Base-by-base conservation (phyloP, 352 stramenopile genomes). In the Phytophthora pseudosyringae region DNA sequence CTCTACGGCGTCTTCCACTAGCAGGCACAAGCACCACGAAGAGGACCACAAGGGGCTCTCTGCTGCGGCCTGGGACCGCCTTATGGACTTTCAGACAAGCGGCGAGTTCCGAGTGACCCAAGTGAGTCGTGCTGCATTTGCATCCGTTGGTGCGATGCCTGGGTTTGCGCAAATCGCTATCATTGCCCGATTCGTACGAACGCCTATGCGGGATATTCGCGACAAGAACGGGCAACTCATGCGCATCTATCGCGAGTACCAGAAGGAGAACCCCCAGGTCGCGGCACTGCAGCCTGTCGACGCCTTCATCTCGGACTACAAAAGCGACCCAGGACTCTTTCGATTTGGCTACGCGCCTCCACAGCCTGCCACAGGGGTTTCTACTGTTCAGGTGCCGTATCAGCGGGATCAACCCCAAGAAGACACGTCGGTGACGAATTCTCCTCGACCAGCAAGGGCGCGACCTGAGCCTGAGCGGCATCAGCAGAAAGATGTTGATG, bases 141-240 rank as follows among this genome's bases (percentile, higher is more conserved):
- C 86, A 33, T 83, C 80, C 1, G 75, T 95, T 44, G 74, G 79
- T 13, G 54, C 73, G 3, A 83, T 93, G 47, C 86, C 86, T 1
- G 84, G 92, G 45, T 95, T 93, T 47, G 83, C 84, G 25, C 86
- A 95, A 64, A 79, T 89, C 28, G 58, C 74, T 18, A 86, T 95
- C 43, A 76, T 93, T 16, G 74, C 84, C 3, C 81, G 83, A 1
- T 95, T 95, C 55, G 74, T 76, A 6, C 80, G 83, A 15, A 87
- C 78, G 12, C 71, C 76, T 1, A 83, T 92, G 71, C 66, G 73
- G 36, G 78, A 82, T 3, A 59, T 92, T 28, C 81, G 82, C 4
- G 82, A 93, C 64, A 95, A 95, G 73, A 93, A 95, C 47, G 80
- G 78, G 1, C 73, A 91, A 40, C 69, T 95, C 32, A 83, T 89